Base-by-base conservation (phyloP, 345 rosid genomes). In the Arabidopsis arenosa region DNA sequence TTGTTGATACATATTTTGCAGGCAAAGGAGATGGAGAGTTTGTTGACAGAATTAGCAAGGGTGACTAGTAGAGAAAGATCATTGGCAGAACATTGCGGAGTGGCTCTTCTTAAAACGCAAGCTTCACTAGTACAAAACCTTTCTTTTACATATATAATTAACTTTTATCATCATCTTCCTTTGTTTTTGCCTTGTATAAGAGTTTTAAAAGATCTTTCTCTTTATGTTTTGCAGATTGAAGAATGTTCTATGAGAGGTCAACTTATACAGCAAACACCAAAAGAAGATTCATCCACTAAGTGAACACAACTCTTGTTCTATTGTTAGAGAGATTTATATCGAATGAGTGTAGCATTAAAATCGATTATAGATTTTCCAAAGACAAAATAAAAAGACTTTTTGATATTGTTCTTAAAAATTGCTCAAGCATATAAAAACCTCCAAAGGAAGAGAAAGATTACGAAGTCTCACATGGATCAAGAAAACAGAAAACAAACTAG, bases 1-100 rank as follows among this genome's bases (percentile, higher is more conserved):
- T 11, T 53, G 23, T 15, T 48, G 9, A 65, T 65, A 36, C 7
- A 26, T 7, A 26, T 9, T 32, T 13, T 76, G 86, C 87, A 92
- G 93, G 92, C 89, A 13, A 72, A 80, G 72, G 87, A 86, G 65
- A 73, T 84, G 75, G 93, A 93, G 68, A 73, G 17, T 28, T 74
- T 84, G 82, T 26, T 88, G 17, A 88, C 90, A 52, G 89, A 90
- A 70, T 65, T 93, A 63, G 88, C 90, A 17, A 84, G 84, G 70
- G 84, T 88, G 76, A 78, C 63, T 36, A 85, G 80, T 9, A 69
- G 84, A 7, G 94, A 86, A 80, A 87, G 70, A 80, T 80, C 83
- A 39, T 80, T 83, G n/a, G 48, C 82, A 37, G 85, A 84, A 84
- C 89, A 86, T 69, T 84, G 90, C 44, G 89, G 89, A 55, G 75